Conservation (phyloP, 2,329 filamentous ascomycete genomes). For the Scedosporium dehoogii region DNA sequence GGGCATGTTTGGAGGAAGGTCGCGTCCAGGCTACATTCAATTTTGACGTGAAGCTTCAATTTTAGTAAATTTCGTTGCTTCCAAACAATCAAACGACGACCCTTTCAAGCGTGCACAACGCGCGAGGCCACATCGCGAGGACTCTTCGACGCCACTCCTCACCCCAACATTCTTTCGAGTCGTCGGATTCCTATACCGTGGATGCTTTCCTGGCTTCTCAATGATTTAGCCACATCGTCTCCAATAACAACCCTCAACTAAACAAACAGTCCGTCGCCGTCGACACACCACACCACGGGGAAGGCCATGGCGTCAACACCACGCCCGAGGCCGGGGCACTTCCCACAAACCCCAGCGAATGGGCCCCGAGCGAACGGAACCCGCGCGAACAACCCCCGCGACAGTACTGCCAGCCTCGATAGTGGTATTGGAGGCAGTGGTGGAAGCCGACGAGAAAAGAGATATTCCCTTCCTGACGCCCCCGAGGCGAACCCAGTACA, state of each 20-base stretch:
- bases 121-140: not conserved
- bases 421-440: not conserved
- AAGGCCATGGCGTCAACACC: slow-evolving; percentile 7
- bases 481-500: slow-evolving; percentile 24
- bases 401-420: not conserved
- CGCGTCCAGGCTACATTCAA: not conserved
- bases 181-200: not conserved
- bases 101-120: not conserved
- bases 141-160: not conserved
- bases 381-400: not conserved
- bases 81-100: not conserved
- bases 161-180: not conserved
- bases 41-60: not conserved
- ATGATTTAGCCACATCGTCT: not conserved
- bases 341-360: slow-evolving; percentile 5
- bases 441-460: slow-evolving; percentile 4
- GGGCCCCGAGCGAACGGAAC: not conserved
- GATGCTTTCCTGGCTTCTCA: not conserved
- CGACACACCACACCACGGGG: not conserved
- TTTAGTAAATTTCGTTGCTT: not conserved
- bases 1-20: not conserved
- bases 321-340: slow-evolving; percentile 6
- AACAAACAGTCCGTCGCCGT: not conserved
- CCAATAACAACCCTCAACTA: not conserved
- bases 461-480: slow-evolving; percentile 32